Base-by-base conservation (phyloP, 164 flowering plant genomes). In the Brasenia schreberi region DNA sequence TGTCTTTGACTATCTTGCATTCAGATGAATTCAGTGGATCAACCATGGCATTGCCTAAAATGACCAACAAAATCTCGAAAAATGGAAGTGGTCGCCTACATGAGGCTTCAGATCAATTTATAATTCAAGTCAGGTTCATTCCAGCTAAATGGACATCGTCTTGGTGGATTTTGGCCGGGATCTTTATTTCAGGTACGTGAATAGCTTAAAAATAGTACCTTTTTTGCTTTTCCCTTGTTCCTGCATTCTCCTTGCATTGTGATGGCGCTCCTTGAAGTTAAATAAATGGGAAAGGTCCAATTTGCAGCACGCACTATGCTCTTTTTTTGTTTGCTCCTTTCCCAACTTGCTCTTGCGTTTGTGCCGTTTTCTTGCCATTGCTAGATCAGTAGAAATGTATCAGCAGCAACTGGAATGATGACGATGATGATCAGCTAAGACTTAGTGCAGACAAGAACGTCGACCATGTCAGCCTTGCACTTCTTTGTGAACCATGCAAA, bases 201-300 rank as follows among this genome's bases (percentile, higher is more conserved):
- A 45, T 7, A 12, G 53, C 12, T 12, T 4, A 45, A 45, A 12
- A 12, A 45, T 45, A 12, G 11, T 45, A 45, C 53, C 53, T 45
- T 45, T 66, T 74, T 66, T 43, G 65, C 67, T 9, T 68, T 71
- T 61, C 64, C 72, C 72, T 77, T 75, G 72, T 63, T 79, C 66
- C 70, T 77, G 75, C 44, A 79, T 72, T 67, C 69, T 69, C 61
- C 72, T 82, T 43, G 70, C 85, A 59, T 74, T 68, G 66, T 70
- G 64, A 64, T 74, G 78, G 87, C 87, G 81, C 14, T 75, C 77
- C 68, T 84, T 83, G 73, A 74, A 80, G 64, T 80, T 74, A 19
- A 90, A 80, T 64, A 77, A 62, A 49, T 82, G 82, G 67, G 83
- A 64, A 39, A 90, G 19, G n/a, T 83, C 79, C 80, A 78, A 76